Percentiles rank a stretch among this genome's conserved stretches.
Conservation (phyloP, 2,329 filamentous ascomycete species). For the Calonectria naviculata region DNA sequence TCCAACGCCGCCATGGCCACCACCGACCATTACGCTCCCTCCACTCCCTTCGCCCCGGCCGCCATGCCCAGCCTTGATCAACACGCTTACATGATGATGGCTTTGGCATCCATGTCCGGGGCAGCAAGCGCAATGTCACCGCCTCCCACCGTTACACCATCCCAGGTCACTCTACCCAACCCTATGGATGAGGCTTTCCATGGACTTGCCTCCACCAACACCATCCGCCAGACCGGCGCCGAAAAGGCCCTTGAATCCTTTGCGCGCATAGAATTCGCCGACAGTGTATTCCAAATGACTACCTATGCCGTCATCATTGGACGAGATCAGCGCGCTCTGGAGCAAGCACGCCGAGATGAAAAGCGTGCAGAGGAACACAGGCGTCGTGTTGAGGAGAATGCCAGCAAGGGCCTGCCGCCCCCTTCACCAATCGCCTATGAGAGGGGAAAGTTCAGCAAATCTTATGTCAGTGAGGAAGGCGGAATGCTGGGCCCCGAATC, state of each 20-base stretch:
- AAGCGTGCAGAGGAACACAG: slow-evolving; percentile 58
- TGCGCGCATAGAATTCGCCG: slow-evolving; percentile 74
- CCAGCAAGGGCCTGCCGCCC: slow-evolving; percentile 60
- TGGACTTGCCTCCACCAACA: slow-evolving; percentile 42
- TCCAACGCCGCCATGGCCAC: slow-evolving; percentile 28
- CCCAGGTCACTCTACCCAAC: slow-evolving; percentile 57
- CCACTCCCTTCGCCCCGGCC: slow-evolving; percentile 47
- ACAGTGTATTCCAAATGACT: slow-evolving; percentile 84
- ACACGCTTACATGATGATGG: slow-evolving; percentile 59
- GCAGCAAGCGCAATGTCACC: slow-evolving; percentile 51
- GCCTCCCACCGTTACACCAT: slow-evolving; percentile 57
- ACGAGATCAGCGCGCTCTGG: slow-evolving; percentile 72
- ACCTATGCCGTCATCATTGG: slow-evolving; percentile 79
- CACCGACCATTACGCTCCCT: slow-evolving; percentile 43
- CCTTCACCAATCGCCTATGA: slow-evolving; percentile 62
- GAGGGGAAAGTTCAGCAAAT: slow-evolving; percentile 68
- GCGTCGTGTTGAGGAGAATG: slow-evolving; percentile 58
- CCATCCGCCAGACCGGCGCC: slow-evolving; percentile 47
- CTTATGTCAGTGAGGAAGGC: slow-evolving; percentile 76
- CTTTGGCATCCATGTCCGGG: slow-evolving; percentile 52
- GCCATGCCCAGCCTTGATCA: slow-evolving; percentile 48
- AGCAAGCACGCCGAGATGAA: slow-evolving; percentile 65
- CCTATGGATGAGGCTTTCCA: slow-evolving; percentile 45
- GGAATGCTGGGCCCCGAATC: slow-evolving; percentile 75
- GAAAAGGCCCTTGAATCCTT: slow-evolving; percentile 65